phyloP scores from a whole-genome alignment of 495 filamentous ascomycete species.

The Xanthoparmelia taractica region DNA sequence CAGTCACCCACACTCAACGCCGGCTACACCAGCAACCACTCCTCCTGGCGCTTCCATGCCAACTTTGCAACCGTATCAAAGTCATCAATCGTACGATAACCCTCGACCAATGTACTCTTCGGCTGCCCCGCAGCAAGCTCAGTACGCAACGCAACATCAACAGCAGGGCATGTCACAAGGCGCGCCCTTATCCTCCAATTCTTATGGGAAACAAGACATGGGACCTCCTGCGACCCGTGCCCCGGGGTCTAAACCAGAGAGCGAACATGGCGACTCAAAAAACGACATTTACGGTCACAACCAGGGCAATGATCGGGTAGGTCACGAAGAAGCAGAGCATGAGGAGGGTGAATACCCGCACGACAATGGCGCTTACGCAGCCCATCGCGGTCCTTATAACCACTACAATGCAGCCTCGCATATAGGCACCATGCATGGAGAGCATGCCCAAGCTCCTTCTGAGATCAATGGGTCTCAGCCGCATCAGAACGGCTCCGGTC shows the following conservation, averaged over 20 bases:
- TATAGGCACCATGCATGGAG: conserved; percentile 57
- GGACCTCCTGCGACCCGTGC: conserved; percentile 68
- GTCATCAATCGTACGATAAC: conserved; percentile 64
- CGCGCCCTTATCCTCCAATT: conserved; percentile 44
- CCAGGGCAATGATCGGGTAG: conserved; percentile 48
- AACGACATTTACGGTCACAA: conserved; percentile 52
- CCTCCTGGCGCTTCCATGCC: conserved; percentile 73
- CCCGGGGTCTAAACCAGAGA: conserved; percentile 43
- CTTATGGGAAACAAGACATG: conserved; percentile 90
- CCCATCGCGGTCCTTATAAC: conserved; percentile 63
- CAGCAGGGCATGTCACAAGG: conserved; percentile 67
- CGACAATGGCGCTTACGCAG: conserved; percentile 55
- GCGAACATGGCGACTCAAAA: conserved; percentile 63
- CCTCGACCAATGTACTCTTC: conserved; percentile 77
- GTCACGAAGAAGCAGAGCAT: conserved; percentile 60
- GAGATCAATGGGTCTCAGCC: conserved; percentile 79
- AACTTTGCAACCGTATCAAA: conserved; percentile 68
- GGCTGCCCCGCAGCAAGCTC: conserved; percentile 57
- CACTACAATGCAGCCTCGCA: conserved; percentile 57
- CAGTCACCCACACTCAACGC: conserved; percentile 80
- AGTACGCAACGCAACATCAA: conserved; percentile 58
- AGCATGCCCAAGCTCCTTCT: conserved; percentile 67
- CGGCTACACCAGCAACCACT: conserved; percentile 88
- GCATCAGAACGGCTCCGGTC: conserved; percentile 78
- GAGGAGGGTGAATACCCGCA: conserved; percentile 80